phyloP scores from a whole-genome alignment of 2,329 filamentous ascomycete genomes.

The Peltaster fructicola region DNA sequence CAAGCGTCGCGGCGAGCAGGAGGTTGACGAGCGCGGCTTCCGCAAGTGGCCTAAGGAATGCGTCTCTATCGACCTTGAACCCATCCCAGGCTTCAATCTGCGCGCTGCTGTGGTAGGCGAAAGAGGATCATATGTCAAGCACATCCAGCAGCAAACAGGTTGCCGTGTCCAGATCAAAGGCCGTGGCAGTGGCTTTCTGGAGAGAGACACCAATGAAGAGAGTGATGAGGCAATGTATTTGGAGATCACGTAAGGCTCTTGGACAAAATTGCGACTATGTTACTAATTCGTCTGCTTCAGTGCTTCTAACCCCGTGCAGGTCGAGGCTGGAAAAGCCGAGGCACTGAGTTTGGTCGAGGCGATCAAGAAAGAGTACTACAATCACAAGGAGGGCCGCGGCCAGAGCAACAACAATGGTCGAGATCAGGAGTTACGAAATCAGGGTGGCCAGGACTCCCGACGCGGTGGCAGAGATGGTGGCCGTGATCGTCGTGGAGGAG shows the following conservation, averaged over 20 bases:
- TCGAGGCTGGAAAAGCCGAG: constrained; percentile 70
- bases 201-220: constrained; percentile 71
- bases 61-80: constrained; percentile 78
- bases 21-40: constrained; percentile 69
- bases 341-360: constrained; percentile 77
- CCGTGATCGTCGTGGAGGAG: constrained; percentile 11
- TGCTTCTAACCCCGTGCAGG: constrained; percentile 72
- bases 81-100: constrained; percentile 85
- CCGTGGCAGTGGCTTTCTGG: constrained; percentile 83
- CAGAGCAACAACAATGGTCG: constrained; percentile 20
- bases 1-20: constrained; percentile 41
- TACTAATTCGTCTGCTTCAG: constrained; percentile 26
- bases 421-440: constrained; percentile 12
- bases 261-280: not conserved
- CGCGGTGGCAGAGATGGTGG: constrained; percentile 24
- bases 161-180: constrained; percentile 98
- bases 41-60: constrained; percentile 98
- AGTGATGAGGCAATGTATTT: constrained; percentile 95
- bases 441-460: constrained; percentile 10
- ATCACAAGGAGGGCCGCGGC: constrained; percentile 52
- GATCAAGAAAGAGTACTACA: constrained; percentile 74
- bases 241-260: constrained; percentile 62
- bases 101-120: constrained; percentile 91
- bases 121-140: constrained; percentile 89
- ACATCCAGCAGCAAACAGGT: constrained; percentile 87